These are phyloP conservation scores for Volvox africanus DNA, from an alignment of 139 green algal genomes.

Conservation along the genomic window DNA sequence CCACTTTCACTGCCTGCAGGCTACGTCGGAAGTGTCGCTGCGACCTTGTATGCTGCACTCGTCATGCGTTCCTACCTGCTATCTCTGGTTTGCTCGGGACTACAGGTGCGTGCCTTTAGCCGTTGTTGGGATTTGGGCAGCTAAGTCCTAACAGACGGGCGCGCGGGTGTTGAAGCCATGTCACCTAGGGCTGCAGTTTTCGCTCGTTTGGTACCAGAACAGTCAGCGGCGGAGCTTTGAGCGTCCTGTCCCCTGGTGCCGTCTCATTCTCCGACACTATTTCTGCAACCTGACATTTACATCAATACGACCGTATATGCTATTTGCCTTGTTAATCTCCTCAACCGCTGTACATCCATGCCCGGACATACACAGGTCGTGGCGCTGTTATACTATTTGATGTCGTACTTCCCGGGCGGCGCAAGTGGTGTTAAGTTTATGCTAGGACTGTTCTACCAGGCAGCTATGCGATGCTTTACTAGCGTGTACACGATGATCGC, in stretches of 20 bases:
- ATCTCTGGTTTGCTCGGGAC: constrained; percentile 80
- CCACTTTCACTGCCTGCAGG: constrained; percentile 54
- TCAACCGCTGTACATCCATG: too few relatives aligned
- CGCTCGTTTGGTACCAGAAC: too few relatives aligned
- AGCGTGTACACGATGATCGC: constrained; percentile 32
- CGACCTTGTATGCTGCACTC: constrained; percentile 89
- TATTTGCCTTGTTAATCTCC: too few relatives aligned
- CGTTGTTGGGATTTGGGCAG: too few relatives aligned
- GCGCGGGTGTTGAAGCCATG: too few relatives aligned
- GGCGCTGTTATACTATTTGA: constrained; percentile 92
- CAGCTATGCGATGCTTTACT: constrained; percentile 53
- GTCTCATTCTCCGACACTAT: too few relatives aligned
- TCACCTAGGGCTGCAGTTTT: too few relatives aligned
- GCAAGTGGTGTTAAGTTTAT: constrained; percentile 80
- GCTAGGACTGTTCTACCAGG: constrained; percentile 62
- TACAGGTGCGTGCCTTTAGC: constrained; percentile 67
- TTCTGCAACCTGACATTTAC: too few relatives aligned
- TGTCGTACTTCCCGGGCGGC: constrained; percentile 94
- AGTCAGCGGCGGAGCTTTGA: too few relatives aligned
- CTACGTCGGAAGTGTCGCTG: constrained; percentile 85
- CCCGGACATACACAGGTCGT: constrained; percentile 69
- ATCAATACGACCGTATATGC: too few relatives aligned
- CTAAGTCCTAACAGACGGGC: too few relatives aligned
- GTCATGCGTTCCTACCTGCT: constrained; percentile 92
- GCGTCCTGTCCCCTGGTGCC: too few relatives aligned